Percentiles rank a stretch among this genome's conserved stretches.
Evolutionary conservation across 2,329 filamentous ascomycete species (phyloP).

Genomic region (Colletotrichum tamarilloi): DNA sequence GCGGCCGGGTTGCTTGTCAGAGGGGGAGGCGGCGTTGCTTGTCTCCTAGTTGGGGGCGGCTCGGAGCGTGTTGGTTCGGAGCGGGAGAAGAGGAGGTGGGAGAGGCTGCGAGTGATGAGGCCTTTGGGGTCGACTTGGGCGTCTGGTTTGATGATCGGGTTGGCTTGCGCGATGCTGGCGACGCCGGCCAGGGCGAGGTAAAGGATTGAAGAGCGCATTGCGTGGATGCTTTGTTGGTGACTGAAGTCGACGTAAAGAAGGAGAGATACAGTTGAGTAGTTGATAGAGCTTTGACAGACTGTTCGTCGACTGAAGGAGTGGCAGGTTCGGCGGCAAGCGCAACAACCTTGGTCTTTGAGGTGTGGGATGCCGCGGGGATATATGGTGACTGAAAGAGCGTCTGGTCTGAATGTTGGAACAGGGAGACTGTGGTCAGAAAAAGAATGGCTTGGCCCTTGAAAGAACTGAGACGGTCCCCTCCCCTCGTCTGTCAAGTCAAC

Average conservation of each 20-base stretch:
- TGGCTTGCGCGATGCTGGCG: conserved; percentile 13
- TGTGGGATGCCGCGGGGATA: not conserved
- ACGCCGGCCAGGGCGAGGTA: conserved; percentile 20
- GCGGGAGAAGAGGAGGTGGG: not conserved
- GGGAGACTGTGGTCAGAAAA: conserved; percentile 16
- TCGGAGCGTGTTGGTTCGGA: not conserved
- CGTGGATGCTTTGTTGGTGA: not conserved
- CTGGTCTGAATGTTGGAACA: not conserved
- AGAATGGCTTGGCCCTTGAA: not conserved
- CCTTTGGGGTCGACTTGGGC: not conserved
- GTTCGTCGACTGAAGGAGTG: not conserved
- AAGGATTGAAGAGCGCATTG: conserved; percentile 21
- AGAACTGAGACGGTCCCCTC: conserved; percentile 12
- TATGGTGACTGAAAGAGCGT: conserved; percentile 3
- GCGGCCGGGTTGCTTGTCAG: not conserved
- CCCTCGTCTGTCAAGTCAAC: conserved; percentile 10
- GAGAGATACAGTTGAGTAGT: not conserved
- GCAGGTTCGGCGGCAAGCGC: not conserved
- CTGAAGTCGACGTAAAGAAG: not conserved
- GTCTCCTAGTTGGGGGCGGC: conserved; percentile 4
- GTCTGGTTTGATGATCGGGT: not conserved
- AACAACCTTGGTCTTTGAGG: not conserved
- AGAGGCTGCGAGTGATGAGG: conserved; percentile 14
- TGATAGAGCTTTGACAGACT: not conserved
- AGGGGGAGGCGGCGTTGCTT: not conserved